Conservation (phyloP, 192 early-diverging fungal genomes). For the Coemansia sp. region DNA sequence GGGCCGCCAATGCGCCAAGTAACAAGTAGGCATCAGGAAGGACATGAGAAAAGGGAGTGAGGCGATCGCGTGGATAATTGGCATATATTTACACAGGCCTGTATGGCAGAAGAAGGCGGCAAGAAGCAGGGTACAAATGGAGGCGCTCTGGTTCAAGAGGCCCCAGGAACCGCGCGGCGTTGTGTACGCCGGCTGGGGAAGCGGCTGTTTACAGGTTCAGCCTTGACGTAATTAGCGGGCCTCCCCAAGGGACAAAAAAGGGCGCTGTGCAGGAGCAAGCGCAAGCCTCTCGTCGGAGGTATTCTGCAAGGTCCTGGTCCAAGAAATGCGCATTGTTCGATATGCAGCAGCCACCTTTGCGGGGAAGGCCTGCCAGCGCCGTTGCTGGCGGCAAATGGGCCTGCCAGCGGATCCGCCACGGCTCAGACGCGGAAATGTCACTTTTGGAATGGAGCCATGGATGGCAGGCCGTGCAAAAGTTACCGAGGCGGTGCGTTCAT, state of each 20-base stretch:
- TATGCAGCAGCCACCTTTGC: neutral
- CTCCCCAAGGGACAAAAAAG: neutral
- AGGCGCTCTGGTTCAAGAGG: neutral
- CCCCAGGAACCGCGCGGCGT: too few relatives aligned
- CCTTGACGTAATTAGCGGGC: neutral
- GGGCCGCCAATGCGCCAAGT: neutral
- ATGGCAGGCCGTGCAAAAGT: neutral
- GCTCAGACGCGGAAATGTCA: neutral
- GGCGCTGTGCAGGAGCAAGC: neutral
- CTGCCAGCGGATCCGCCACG: neutral
- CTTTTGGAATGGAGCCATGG: neutral
- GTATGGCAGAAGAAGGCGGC: neutral
- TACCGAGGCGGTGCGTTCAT: neutral
- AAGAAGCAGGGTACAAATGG: neutral
- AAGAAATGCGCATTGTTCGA: neutral
- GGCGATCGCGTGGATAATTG: neutral
- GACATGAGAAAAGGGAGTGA: neutral
- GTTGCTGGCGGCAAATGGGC: neutral
- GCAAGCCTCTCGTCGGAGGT: conserved; percentile 6
- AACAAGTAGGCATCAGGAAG: neutral
- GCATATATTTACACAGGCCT: neutral
- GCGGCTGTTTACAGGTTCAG: neutral
- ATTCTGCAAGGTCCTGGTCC: conserved; percentile 1
- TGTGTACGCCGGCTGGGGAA: neutral
- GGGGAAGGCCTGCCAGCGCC: neutral